Evolutionary conservation across 495 filamentous ascomycete genomes (phyloP).

Genomic region (Daldinia loculata): DNA sequence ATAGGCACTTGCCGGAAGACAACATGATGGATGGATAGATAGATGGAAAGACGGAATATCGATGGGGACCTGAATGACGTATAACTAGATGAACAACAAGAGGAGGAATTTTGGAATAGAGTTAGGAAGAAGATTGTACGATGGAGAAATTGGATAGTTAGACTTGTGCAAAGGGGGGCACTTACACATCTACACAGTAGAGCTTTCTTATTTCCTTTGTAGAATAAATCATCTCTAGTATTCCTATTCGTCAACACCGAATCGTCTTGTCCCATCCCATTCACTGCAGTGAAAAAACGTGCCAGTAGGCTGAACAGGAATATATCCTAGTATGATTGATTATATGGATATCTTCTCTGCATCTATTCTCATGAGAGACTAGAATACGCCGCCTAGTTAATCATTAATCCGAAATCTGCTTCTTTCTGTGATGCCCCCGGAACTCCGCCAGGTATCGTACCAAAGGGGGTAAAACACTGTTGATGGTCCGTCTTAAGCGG

Average conservation of each 20-base stretch:
- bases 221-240: neutral
- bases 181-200: slow-evolving; percentile 16
- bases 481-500: neutral
- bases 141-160: neutral
- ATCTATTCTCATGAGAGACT: neutral
- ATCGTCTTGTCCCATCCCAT: neutral
- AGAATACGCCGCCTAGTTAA: neutral
- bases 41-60: too few relatives aligned
- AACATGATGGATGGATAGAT: too few relatives aligned
- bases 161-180: neutral
- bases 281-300: neutral
- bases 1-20: too few relatives aligned
- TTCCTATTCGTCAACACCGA: neutral
- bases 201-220: slow-evolving; percentile 16
- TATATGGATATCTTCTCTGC: slow-evolving; percentile 1
- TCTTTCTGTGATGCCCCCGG: slow-evolving; percentile 8
- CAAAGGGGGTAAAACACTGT: slow-evolving; percentile 14
- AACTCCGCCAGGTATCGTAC: slow-evolving; percentile 34
- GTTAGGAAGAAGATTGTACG: neutral
- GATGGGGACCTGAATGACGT: neutral
- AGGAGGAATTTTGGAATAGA: neutral
- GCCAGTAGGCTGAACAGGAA: neutral
- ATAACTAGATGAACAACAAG: neutral
- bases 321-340: slow-evolving; percentile 1
- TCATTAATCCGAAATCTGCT: slow-evolving; percentile 10